A percentile compares a stretch with the other conserved stretches of the same genome.
These are phyloP conservation scores for Vachellia pachyceras DNA, from an alignment of 306 rosid genomes.

Conservation along the genomic window DNA sequence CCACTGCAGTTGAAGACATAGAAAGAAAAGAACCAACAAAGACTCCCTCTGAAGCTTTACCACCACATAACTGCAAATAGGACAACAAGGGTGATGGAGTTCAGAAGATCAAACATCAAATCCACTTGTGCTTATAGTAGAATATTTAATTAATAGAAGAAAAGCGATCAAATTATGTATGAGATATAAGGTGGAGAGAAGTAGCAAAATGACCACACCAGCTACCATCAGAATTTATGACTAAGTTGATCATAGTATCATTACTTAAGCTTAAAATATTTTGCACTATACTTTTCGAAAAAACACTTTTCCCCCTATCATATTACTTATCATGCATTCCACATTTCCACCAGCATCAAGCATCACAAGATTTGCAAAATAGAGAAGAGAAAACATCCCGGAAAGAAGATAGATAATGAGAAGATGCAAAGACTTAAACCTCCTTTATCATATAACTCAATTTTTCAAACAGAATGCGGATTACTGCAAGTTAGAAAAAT, in stretches of 20 bases:
- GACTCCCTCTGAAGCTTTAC: slow-evolving; percentile 91
- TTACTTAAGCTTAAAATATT: slow-evolving; percentile 22
- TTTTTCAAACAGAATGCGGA: not conserved
- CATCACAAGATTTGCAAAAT: not conserved
- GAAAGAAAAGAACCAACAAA: slow-evolving; percentile 91
- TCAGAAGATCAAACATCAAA: slow-evolving; percentile 40
- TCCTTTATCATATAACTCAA: not conserved
- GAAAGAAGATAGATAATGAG: not conserved
- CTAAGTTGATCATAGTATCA: slow-evolving; percentile 30
- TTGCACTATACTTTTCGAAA: not conserved
- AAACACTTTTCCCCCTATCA: not conserved
- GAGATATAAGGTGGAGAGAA: slow-evolving; percentile 13
- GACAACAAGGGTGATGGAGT: slow-evolving; percentile 42
- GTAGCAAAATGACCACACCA: slow-evolving; percentile 9
- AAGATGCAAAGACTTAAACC: not conserved
- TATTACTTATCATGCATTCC: not conserved
- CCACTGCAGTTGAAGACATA: slow-evolving; percentile 98
- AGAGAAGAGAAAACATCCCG: not conserved
- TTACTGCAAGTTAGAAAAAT: not conserved
- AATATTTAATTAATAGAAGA: slow-evolving; percentile 19
- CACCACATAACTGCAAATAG: slow-evolving; percentile 91
- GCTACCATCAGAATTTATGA: slow-evolving; percentile 24
- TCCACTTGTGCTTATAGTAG: slow-evolving; percentile 33
- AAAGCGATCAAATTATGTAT: slow-evolving; percentile 22
- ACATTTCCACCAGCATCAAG: not conserved